Evolutionary conservation across 768 basidiomycete species (phyloP), one percentile per base, ranked within the genome.

Genomic region (Tulasnella sp.): DNA sequence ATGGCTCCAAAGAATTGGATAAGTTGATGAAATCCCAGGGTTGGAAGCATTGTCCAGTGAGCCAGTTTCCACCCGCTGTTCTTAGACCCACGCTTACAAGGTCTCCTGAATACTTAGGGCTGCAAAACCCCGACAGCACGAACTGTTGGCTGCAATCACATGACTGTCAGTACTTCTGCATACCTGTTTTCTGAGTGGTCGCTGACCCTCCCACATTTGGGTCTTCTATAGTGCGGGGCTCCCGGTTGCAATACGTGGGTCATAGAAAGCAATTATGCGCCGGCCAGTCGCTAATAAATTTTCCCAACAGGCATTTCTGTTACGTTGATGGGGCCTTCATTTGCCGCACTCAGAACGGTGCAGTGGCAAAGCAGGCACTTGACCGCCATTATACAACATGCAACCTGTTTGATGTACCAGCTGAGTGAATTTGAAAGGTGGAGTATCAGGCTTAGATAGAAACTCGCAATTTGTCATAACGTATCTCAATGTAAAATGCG

Each of bases 21-120:
- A 84, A 87, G 74, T 80, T 91, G 71, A 90, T 91, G 89, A 83
- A 85, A 44, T 80, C 85, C 81, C 84, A 86, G n/a, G 91, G 91
- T 6, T 92, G 91, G 92, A 90, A 89, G 80, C 87, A 88, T 76
- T 92, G 92, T 83, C 92, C 80, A 89, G 91, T 86, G 81, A 74
- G 87, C 81, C 4, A 10, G 21, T 14, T n/a, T 21, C 71, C 38
- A 36, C 34, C 78, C 18, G 4, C 36, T 44, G 31, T 48, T 27
- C 24, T 31, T 12, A 36, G 19, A 27, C 2, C 27, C n/a, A 9
- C n/a, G 24, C 73, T 21, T 14, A 31, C 10, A 46, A n/a, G 27
- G 34, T 36, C 24, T 77, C 39, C 76, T 8, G 31, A 1, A 3
- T 21, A n/a, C 8, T 12, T 40, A 79, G 78, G 71, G 68, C 4